Percentiles rank a stretch among this genome's conserved stretches.
phyloP scores from a whole-genome alignment of 1,284 basidiomycete species.

The Takashimella koratensis region DNA sequence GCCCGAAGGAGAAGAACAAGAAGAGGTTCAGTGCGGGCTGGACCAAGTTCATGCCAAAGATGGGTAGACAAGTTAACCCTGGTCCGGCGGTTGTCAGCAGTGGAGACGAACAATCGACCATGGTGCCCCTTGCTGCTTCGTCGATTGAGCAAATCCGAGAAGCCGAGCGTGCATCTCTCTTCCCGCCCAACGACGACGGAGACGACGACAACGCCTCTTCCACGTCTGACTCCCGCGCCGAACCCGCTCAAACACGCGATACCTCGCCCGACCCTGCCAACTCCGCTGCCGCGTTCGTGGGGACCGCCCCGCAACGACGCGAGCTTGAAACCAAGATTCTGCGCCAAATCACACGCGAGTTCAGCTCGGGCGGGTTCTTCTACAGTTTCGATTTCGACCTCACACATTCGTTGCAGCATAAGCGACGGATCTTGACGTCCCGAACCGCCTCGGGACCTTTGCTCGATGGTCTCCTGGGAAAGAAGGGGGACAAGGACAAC shows the following conservation, averaged over 20 bases:
- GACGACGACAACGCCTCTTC: not conserved
- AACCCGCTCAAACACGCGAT: not conserved
- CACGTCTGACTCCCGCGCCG: not conserved
- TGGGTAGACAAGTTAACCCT: slow-evolving; percentile 3
- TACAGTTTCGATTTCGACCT: slow-evolving; percentile 54
- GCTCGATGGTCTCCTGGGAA: slow-evolving; percentile 28
- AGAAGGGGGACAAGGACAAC: slow-evolving; percentile 8
- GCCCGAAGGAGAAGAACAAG: slow-evolving; percentile 13
- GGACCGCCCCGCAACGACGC: slow-evolving; percentile 32
- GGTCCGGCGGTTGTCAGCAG: not conserved
- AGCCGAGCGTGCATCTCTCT: not conserved
- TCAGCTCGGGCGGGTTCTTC: slow-evolving; percentile 47
- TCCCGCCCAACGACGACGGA: not conserved
- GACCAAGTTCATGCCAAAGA: slow-evolving; percentile 31
- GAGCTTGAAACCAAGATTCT: slow-evolving; percentile 50
- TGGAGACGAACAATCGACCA: not conserved
- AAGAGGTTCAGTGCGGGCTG: slow-evolving; percentile 25
- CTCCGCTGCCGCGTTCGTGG: not conserved
- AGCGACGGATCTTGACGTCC: slow-evolving; percentile 41
- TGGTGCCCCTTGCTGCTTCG: not conserved
- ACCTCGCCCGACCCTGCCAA: not conserved
- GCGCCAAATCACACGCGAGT: slow-evolving; percentile 43
- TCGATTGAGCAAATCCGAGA: not conserved
- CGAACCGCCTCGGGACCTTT: slow-evolving; percentile 19
- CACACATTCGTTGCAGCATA: slow-evolving; percentile 52